These are phyloP conservation scores for Tylopilus orsonianus DNA, from an alignment of 1,284 basidiomycete species.

Conservation along the genomic window DNA sequence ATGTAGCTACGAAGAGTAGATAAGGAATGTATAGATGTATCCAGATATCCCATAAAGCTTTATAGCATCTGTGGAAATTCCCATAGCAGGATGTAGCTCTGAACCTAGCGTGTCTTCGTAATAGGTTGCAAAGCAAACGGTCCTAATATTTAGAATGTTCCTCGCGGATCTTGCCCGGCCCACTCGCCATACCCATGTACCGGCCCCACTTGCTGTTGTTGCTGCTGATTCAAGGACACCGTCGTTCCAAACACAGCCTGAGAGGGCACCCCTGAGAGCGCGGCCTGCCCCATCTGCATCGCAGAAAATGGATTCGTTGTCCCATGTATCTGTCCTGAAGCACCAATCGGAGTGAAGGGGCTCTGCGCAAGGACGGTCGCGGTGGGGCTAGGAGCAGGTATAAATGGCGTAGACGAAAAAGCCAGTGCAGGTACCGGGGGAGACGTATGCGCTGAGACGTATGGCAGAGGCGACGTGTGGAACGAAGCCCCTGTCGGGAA, in stretches of 20 bases:
- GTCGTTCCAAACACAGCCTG: slow-evolving; percentile 15
- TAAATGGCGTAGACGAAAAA: slow-evolving; percentile 14
- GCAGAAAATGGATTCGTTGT: slow-evolving; percentile 22
- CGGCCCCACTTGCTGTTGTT: slow-evolving; percentile 16
- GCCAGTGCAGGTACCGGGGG: not conserved
- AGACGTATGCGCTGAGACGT: slow-evolving; percentile 3
- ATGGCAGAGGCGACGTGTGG: slow-evolving; percentile 9
- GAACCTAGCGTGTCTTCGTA: not conserved
- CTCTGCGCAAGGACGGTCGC: slow-evolving; percentile 3
- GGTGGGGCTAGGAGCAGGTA: not conserved
- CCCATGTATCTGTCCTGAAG: slow-evolving; percentile 8
- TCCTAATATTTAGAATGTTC: slow-evolving; percentile 17
- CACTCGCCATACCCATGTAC: slow-evolving; percentile 15
- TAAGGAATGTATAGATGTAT: not conserved
- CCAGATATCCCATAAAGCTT: not conserved
- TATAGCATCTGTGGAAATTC: not conserved
- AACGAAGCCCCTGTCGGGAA: slow-evolving; percentile 8
- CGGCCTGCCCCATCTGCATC: slow-evolving; percentile 15
- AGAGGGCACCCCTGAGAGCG: slow-evolving; percentile 7
- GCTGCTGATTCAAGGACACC: slow-evolving; percentile 15
- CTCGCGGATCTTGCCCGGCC: slow-evolving; percentile 12
- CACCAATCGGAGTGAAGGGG: slow-evolving; percentile 5
- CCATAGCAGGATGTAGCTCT: not conserved
- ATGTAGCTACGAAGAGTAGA: not conserved
- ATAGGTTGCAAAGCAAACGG: not conserved